Evolutionary conservation across 371 early-diverging fungal species (phyloP).

Genomic region (Umbelopsis sp.): DNA sequence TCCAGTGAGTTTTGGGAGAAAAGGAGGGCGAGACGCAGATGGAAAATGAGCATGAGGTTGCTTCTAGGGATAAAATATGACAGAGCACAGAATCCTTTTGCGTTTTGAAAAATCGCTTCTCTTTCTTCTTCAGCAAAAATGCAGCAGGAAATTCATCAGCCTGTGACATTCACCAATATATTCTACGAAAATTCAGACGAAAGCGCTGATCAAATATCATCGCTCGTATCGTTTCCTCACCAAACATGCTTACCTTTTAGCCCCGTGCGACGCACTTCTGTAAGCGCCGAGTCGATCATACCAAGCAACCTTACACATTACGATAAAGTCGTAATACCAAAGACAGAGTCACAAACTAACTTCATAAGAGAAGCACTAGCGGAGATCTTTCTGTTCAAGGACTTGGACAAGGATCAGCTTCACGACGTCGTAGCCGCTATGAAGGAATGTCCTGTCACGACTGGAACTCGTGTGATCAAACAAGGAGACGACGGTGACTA

Average conservation of each 20-base stretch:
- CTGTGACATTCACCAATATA: not conserved
- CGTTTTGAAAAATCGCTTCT: not conserved
- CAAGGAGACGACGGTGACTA: constrained; percentile 82
- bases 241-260: constrained; percentile 23
- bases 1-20: not conserved
- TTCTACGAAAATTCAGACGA: not conserved
- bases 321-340: constrained; percentile 85
- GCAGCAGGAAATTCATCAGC: constrained; percentile 13
- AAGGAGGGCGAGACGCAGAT: constrained; percentile 11
- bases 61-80: not conserved
- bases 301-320: constrained; percentile 67
- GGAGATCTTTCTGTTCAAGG: constrained; percentile 91
- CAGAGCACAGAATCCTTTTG: not conserved
- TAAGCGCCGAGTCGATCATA: constrained; percentile 96
- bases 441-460: not conserved
- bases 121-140: not conserved
- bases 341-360: constrained; percentile 79
- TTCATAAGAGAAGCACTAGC: constrained; percentile 83
- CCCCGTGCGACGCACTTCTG: constrained; percentile 91
- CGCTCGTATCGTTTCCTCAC: not conserved
- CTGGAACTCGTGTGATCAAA: constrained; percentile 56
- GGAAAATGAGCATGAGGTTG: constrained; percentile 16
- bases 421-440: constrained; percentile 5
- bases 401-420: constrained; percentile 61
- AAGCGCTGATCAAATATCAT: not conserved